Conservation (phyloP, 1,284 basidiomycete genomes). For the Ganoderma lucidum region DNA sequence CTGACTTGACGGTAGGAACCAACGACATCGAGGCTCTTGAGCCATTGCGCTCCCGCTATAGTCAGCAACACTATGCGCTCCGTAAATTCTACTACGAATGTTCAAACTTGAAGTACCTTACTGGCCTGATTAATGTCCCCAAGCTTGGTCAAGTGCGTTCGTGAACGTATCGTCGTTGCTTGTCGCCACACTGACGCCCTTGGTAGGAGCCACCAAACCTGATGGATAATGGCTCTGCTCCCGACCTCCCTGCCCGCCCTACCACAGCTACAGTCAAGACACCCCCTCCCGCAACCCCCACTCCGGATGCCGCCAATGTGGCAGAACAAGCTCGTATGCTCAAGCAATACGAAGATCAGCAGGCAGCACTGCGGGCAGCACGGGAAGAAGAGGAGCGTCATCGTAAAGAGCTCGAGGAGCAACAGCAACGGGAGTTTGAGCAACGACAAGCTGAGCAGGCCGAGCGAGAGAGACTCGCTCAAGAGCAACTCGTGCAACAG, state of each 20-base stretch:
- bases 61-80: slow-evolving; percentile 88
- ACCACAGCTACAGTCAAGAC: slow-evolving; percentile 65
- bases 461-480: slow-evolving; percentile 88
- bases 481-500: slow-evolving; percentile 87
- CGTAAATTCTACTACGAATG: slow-evolving; percentile 98
- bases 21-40: slow-evolving; percentile 88
- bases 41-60: slow-evolving; percentile 86
- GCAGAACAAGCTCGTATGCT: slow-evolving; percentile 95
- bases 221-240: slow-evolving; percentile 82
- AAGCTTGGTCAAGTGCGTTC: slow-evolving; percentile 85
- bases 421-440: slow-evolving; percentile 91
- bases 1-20: slow-evolving; percentile 64
- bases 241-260: slow-evolving; percentile 90
- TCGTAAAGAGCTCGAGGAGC: slow-evolving; percentile 80
- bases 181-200: not conserved
- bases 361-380: slow-evolving; percentile 80
- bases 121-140: slow-evolving; percentile 94
- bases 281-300: slow-evolving; percentile 72
- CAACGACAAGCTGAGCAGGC: slow-evolving; percentile 89
- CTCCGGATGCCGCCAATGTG: slow-evolving; percentile 81
- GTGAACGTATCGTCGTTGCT: slow-evolving; percentile 12
- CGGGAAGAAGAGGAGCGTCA: slow-evolving; percentile 86
- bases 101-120: slow-evolving; percentile 95
- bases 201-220: slow-evolving; percentile 91
- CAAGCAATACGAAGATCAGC: slow-evolving; percentile 97